Conservation (phyloP, 257 asterid species). For the Solanum rostratum region DNA sequence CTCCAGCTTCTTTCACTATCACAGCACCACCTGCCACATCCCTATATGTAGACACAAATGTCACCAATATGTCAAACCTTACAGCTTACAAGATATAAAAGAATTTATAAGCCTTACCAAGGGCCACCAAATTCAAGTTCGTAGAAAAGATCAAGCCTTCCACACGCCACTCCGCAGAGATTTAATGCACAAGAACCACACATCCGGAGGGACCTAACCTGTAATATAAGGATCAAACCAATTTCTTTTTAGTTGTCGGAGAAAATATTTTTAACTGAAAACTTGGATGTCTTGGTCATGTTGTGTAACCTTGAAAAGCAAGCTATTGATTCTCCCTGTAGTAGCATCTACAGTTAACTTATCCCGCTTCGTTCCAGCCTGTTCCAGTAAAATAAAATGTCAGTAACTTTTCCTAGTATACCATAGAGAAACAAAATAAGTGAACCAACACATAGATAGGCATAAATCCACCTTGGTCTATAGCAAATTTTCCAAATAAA, state of each 20-base stretch:
- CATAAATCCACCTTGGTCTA: not conserved
- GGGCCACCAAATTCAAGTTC: constrained; percentile 82
- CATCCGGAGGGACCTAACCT: constrained; percentile 86
- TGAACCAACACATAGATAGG: not conserved
- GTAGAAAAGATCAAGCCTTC: constrained; percentile 76
- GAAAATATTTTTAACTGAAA: not conserved
- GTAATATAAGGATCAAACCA: constrained; percentile 6
- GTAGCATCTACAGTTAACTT: constrained; percentile 47
- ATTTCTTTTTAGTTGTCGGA: not conserved
- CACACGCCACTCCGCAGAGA: constrained; percentile 84
- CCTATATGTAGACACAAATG: constrained; percentile 25
- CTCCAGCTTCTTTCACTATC: constrained; percentile 77
- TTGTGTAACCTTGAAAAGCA: constrained; percentile 57
- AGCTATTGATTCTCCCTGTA: constrained; percentile 58
- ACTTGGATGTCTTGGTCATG: not conserved
- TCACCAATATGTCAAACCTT: not conserved
- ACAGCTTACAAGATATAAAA: not conserved
- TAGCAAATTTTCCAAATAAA: not conserved
- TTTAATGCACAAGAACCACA: constrained; percentile 84
- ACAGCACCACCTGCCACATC: constrained; percentile 91
- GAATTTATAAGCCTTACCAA: constrained; percentile 26
- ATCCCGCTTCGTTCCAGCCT: constrained; percentile 80
- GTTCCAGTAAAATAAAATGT: constrained; percentile 10
- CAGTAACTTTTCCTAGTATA: not conserved
- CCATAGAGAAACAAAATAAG: not conserved